Evolutionary conservation across 768 basidiomycete species (phyloP), one percentile per base, ranked within the genome.

Genomic region (Clitopilus passeckerianus): DNA sequence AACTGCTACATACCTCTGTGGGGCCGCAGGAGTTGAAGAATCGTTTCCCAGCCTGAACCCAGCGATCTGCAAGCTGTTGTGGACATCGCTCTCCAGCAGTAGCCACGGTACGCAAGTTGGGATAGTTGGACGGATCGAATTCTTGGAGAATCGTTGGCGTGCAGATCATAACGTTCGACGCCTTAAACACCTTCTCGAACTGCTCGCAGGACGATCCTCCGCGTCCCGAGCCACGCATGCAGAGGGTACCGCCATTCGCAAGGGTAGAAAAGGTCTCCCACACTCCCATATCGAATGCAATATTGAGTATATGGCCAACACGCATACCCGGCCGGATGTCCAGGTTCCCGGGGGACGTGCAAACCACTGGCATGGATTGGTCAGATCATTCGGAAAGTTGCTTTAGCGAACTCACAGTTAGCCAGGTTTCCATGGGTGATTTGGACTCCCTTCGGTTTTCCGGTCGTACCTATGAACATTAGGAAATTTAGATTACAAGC

Each of bases 31-130:
- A 75, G 63, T 82, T 83, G 66, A 75, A 81, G 65, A 82, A 84
- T 18, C 37, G 12, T 46, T 75, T 72, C 2, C 70, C 72, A 22
- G 69, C 67, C 50, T 69, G 58, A 0, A 76, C 76, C 83, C 83
- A 84, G 3, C 71, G 69, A 65, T 84, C 75, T 1, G 77, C 76
- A 33, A 75, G 69, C 44, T 66, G 75, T 76, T 55, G 41, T 10
- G 83, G 79, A 62, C 82, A 83, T 0, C 79, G 75, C 68, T 86
- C 84, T n/a, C 84, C 84, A 10, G 81, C 84, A 5, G 80, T 80
- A 5, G 80, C 80, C 8, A 86, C 79, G 10, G 70, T 72, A 64
- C 80, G 80, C 61, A 86, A 77, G 60, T 79, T 80, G 14, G 81
- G 82, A 66, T 84, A 86, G 60, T 82, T 79, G 3, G 65, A 66